These are phyloP conservation scores for Neurospora sublineolata DNA, from an alignment of 495 filamentous ascomycete species.

Conservation along the genomic window DNA sequence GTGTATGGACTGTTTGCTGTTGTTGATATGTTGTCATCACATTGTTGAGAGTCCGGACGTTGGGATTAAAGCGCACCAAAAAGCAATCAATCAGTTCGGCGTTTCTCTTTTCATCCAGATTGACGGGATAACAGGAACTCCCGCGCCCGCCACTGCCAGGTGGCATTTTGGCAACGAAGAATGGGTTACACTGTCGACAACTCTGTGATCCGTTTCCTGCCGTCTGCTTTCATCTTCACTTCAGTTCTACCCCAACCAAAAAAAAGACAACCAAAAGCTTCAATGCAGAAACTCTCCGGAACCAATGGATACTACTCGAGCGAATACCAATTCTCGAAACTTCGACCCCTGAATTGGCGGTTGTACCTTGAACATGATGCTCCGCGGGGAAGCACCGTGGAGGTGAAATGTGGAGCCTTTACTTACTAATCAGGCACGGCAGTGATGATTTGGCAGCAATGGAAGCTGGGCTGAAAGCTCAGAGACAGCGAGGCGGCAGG, in stretches of 20 bases:
- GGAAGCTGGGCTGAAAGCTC: too few relatives aligned
- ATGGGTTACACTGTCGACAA: not conserved
- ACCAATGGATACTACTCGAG: not conserved
- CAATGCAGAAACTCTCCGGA: not conserved
- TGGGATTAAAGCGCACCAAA: not conserved
- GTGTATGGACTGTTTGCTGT: too few relatives aligned
- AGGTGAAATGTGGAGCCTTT: not conserved
- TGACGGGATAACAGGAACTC: not conserved
- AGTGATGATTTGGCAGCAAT: not conserved
- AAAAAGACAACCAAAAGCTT: not conserved
- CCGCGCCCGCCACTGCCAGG: not conserved
- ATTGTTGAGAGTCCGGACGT: not conserved
- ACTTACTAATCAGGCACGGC: not conserved
- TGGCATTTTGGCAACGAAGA: not conserved
- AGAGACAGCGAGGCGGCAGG: not conserved
- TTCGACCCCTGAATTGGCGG: not conserved
- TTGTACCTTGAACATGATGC: not conserved
- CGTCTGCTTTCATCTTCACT: not conserved
- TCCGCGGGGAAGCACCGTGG: not conserved
- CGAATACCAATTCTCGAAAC: not conserved
- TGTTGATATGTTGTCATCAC: not conserved
- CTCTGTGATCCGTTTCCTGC: not conserved
- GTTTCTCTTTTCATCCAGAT: not conserved
- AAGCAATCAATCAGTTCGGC: not conserved
- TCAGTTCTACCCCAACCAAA: not conserved